Percentiles rank a stretch among this genome's conserved stretches.
Conservation (phyloP, 1,139 yeast species). For the Candida sanyaensis region DNA sequence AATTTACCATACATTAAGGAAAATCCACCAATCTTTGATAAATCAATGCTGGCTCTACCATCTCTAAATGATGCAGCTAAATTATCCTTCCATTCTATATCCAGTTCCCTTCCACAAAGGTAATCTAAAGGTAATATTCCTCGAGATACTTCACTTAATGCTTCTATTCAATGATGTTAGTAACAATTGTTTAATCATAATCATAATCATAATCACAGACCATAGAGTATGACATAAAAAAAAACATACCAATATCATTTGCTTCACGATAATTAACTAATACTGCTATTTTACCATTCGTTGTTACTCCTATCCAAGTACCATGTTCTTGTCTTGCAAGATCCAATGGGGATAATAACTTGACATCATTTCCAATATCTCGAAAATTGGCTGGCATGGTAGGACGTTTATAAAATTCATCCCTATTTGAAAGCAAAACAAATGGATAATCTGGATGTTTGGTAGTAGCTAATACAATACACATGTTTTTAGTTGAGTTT, state of each 20-base stretch:
- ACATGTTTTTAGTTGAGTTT: conserved; percentile 40
- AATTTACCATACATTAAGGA: conserved; percentile 72
- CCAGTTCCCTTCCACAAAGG: conserved; percentile 37
- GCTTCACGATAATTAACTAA: conserved; percentile 70
- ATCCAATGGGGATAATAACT: conserved; percentile 73
- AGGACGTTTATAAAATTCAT: conserved; percentile 75
- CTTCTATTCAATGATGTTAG: conserved; percentile 17
- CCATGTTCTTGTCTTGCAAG: conserved; percentile 76
- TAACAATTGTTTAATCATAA: conserved; percentile 13
- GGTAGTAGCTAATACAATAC: conserved; percentile 62
- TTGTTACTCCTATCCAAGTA: conserved; percentile 85
- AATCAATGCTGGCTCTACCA: conserved; percentile 20
- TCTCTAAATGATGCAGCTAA: conserved; percentile 30
- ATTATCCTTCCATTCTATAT: conserved; percentile 51
- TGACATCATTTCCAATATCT: conserved; percentile 26
- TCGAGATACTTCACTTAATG: conserved; percentile 57
- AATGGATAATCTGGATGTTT: conserved; percentile 68
- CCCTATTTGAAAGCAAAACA: conserved; percentile 78
- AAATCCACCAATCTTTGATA: conserved; percentile 77
- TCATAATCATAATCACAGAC: no score
- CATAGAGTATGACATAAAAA: background rate
- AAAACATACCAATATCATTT: conserved; percentile 23
- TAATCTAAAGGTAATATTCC: conserved; percentile 70
- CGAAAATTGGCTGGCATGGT: conserved; percentile 66
- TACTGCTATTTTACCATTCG: conserved; percentile 66